phyloP scores from a whole-genome alignment of 1,139 yeast genomes.

The Magnusiomyces tetraspermus region DNA sequence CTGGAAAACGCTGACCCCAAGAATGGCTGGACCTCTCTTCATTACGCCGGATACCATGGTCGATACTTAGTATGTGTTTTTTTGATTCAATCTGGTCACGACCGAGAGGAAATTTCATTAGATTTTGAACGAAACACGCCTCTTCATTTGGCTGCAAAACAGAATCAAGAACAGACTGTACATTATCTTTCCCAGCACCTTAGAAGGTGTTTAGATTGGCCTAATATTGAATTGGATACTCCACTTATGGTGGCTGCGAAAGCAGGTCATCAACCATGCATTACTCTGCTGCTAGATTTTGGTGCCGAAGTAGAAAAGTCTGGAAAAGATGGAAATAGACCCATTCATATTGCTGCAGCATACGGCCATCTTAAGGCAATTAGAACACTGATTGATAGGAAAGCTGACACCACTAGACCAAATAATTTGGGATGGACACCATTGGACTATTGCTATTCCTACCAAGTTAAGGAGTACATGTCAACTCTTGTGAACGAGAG shows the following conservation, averaged over 20 bases:
- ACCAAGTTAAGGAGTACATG: conserved; percentile 31
- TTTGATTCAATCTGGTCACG: conserved; percentile 44
- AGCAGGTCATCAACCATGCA: conserved; percentile 59
- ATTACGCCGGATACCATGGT: conserved; percentile 78
- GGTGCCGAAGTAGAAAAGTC: conserved; percentile 60
- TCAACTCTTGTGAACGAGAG: conserved; percentile 28
- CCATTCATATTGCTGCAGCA: conserved; percentile 73
- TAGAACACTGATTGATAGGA: conserved; percentile 45
- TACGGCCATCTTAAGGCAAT: conserved; percentile 62
- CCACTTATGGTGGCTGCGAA: conserved; percentile 61
- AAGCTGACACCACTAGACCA: conserved; percentile 40
- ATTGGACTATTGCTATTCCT: conserved; percentile 33
- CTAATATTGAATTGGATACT: conserved; percentile 50
- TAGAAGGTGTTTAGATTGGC: conserved; percentile 54
- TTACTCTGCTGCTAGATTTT: conserved; percentile 60
- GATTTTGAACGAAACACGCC: conserved; percentile 67
- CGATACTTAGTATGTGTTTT: conserved; percentile 64
- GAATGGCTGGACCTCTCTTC: conserved; percentile 85
- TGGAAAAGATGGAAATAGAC: conserved; percentile 62
- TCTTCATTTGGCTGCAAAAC: conserved; percentile 61
- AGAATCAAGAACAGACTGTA: conserved; percentile 69
- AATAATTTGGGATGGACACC: conserved; percentile 68
- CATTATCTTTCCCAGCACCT: conserved; percentile 76
- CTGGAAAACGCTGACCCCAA: conserved; percentile 62
- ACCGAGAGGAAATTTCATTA: conserved; percentile 38